phyloP scores from a whole-genome alignment of 2,329 filamentous ascomycete species.

The Dactylellina parvicollis region DNA sequence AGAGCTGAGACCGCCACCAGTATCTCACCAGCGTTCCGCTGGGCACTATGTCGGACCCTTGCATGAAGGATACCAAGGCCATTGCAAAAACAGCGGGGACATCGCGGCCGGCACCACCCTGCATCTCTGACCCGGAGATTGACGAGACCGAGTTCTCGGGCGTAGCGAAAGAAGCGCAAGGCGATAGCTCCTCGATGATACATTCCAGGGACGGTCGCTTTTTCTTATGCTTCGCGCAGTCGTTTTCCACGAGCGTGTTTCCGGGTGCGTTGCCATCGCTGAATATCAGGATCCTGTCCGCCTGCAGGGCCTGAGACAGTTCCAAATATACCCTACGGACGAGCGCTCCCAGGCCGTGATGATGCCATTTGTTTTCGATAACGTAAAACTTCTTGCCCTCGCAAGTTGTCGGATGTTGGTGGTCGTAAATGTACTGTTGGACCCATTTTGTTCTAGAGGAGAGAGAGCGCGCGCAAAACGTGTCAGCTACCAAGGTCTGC shows the following conservation, averaged over 20 bases:
- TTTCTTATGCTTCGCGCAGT: constrained; percentile 14
- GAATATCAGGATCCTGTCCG: constrained; percentile 35
- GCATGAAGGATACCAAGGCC: constrained; percentile 31
- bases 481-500: too few relatives aligned
- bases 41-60: constrained; percentile 13
- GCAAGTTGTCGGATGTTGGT: constrained; percentile 36
- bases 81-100: constrained; percentile 11
- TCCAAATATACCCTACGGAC: constrained; percentile 42
- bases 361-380: constrained; percentile 36
- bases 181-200: constrained; percentile 38
- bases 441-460: constrained; percentile 53
- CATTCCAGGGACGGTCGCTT: constrained; percentile 26
- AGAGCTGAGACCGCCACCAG: constrained; percentile 51
- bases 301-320: constrained; percentile 29
- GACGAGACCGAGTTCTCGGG: constrained; percentile 23
- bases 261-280: constrained; percentile 20
- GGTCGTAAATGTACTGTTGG: constrained; percentile 45
- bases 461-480: constrained; percentile 4
- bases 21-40: constrained; percentile 42
- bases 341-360: constrained; percentile 42
- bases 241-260: constrained; percentile 25
- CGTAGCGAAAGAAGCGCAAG: constrained; percentile 35
- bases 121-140: constrained; percentile 11
- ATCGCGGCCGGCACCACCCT: constrained; percentile 10
- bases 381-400: constrained; percentile 46